Conservation (phyloP, 257 asterid genomes). For the Solanum pinnatisectum region DNA sequence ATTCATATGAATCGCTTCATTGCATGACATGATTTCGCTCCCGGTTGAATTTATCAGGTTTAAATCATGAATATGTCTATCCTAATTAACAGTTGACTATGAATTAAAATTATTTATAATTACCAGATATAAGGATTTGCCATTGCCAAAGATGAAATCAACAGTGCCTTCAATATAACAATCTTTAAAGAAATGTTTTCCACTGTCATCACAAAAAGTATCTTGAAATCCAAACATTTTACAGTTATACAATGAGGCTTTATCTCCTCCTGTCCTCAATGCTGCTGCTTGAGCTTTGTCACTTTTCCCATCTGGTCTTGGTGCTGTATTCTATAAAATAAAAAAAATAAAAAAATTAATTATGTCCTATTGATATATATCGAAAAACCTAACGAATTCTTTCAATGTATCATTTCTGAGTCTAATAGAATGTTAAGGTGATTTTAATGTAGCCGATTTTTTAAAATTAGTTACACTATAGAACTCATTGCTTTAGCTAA, state of each 20-base stretch:
- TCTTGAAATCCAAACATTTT: conserved; percentile 66
- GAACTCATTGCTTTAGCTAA: background rate
- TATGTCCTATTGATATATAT: background rate
- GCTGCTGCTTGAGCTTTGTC: conserved; percentile 53
- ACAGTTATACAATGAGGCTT: conserved; percentile 49
- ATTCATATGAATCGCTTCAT: background rate
- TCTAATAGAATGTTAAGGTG: background rate
- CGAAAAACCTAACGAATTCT: background rate
- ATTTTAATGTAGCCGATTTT: background rate
- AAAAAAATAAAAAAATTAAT: too few species aligned
- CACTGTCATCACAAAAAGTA: conserved; percentile 57
- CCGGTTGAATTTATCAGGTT: background rate
- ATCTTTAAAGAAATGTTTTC: conserved; percentile 66
- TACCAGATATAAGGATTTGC: conserved; percentile 53
- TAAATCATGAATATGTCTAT: background rate
- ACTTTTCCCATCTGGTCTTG: conserved; percentile 41
- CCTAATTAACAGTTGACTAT: background rate
- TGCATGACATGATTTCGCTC: background rate
- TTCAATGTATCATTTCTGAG: background rate
- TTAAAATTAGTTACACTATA: background rate
- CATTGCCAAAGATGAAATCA: conserved; percentile 78
- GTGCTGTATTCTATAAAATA: conserved; percentile 37
- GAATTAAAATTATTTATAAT: background rate
- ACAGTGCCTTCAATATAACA: conserved; percentile 84
- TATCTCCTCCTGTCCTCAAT: conserved; percentile 39